phyloP scores from a whole-genome alignment of 75 land plant species.

The Adiantum capillusveneris region DNA sequence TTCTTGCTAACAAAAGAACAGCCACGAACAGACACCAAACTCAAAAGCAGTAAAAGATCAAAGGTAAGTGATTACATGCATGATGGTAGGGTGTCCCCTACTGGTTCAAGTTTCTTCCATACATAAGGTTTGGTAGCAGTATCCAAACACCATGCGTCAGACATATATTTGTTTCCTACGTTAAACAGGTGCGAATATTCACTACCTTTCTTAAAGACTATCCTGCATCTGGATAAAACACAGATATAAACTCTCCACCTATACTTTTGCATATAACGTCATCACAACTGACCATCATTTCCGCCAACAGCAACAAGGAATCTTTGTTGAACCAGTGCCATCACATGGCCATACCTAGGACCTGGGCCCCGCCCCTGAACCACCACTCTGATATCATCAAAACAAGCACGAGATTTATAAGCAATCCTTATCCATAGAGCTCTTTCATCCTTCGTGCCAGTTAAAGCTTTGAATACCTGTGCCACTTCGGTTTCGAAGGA shows the following conservation, averaged over 20 bases:
- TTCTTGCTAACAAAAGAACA: too few species aligned
- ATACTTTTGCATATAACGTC: background rate
- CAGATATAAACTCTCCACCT: too few species aligned
- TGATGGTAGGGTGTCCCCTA: constrained; percentile 75
- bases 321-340: constrained; percentile 80
- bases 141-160: constrained; percentile 85
- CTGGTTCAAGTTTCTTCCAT: constrained; percentile 79
- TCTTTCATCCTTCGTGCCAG: background rate
- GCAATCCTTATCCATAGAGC: background rate
- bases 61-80: constrained; percentile 42
- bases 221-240: too few species aligned
- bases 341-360: constrained; percentile 86
- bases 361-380: constrained; percentile 91
- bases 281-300: constrained; percentile 56
- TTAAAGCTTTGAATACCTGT: constrained; percentile 36
- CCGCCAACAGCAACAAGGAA: constrained; percentile 79
- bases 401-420: background rate
- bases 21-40: too few species aligned
- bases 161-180: constrained; percentile 60
- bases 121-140: constrained; percentile 82
- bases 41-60: background rate
- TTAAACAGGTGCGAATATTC: background rate
- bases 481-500: constrained; percentile 80
- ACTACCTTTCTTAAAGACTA: too few species aligned
- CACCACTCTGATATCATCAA: constrained; percentile 51